phyloP scores from a whole-genome alignment of 768 basidiomycete species.

The Omphalotus guepiniiformis region DNA sequence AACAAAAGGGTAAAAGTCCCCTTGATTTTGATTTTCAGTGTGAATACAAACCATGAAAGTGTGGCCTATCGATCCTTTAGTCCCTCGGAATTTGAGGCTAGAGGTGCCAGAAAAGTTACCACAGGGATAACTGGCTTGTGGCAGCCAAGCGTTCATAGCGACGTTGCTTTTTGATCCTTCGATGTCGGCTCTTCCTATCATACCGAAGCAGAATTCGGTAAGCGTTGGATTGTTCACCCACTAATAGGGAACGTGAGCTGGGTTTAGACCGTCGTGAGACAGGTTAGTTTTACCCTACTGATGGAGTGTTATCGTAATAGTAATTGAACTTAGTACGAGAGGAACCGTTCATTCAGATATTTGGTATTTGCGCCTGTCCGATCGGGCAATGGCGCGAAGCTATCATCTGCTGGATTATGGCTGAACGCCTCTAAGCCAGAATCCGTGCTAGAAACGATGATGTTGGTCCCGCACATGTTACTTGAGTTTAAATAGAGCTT shows the following conservation, averaged over 20 bases:
- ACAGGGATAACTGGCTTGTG: conserved; percentile 80
- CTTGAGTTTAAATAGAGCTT: conserved; percentile 64
- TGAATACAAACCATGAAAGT: conserved; percentile 81
- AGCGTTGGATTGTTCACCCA: conserved; percentile 81
- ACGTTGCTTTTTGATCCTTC: conserved; percentile 82
- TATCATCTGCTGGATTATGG: conserved; percentile 83
- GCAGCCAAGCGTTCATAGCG: conserved; percentile 82
- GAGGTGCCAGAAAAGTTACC: conserved; percentile 75
- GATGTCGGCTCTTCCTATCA: conserved; percentile 81
- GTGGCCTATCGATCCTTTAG: conserved; percentile 83
- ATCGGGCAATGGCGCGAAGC: conserved; percentile 76
- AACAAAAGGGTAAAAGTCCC: conserved; percentile 78
- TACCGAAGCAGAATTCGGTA: conserved; percentile 78
- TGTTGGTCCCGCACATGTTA: conserved; percentile 64
- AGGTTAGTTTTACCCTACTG: conserved; percentile 86
- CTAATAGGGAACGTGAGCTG: conserved; percentile 77
- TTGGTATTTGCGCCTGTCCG: conserved; percentile 79
- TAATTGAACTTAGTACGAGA: conserved; percentile 82
- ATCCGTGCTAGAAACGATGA: conserved; percentile 75
- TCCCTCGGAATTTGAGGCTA: conserved; percentile 75
- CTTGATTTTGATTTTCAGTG: conserved; percentile 82
- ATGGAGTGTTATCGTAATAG: conserved; percentile 65
- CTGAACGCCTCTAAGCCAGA: conserved; percentile 83
- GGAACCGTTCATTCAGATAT: conserved; percentile 81
- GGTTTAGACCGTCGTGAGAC: conserved; percentile 82